Percentiles rank a stretch among this genome's conserved stretches.
Evolutionary conservation across 495 filamentous ascomycete genomes (phyloP).

Genomic region (Talaromyces trachyspermus): DNA sequence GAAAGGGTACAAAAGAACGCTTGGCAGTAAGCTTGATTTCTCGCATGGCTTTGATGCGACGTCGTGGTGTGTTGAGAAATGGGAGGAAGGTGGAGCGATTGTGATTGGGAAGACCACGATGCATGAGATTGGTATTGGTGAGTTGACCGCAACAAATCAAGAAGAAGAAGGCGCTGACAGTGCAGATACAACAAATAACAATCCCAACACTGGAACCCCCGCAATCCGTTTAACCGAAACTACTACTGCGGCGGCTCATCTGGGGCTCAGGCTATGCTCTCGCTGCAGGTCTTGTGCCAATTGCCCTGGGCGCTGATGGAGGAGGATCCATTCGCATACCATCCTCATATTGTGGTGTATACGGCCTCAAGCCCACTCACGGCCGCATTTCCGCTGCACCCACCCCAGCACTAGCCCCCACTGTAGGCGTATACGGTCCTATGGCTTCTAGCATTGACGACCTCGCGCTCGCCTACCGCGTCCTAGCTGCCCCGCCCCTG

Average conservation of each 20-base stretch:
- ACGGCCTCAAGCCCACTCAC: slow-evolving; percentile 80
- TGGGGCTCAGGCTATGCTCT: slow-evolving; percentile 78
- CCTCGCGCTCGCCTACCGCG: slow-evolving; percentile 72
- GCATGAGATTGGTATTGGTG: slow-evolving; percentile 80
- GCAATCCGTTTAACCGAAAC: slow-evolving; percentile 69
- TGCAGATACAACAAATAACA: slow-evolving; percentile 74
- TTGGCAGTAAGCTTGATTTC: slow-evolving; percentile 55
- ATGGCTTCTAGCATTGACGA: slow-evolving; percentile 72
- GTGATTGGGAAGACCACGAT: slow-evolving; percentile 82
- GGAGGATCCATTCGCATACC: slow-evolving; percentile 84
- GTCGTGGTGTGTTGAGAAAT: slow-evolving; percentile 68
- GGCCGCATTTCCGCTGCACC: slow-evolving; percentile 62
- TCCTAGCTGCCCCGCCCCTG: slow-evolving; percentile 67
- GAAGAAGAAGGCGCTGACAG: too few species aligned
- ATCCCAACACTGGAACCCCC: slow-evolving; percentile 69
- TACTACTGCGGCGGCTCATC: slow-evolving; percentile 92
- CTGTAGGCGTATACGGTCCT: slow-evolving; percentile 65
- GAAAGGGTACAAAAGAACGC: slow-evolving; percentile 60
- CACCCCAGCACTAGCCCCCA: slow-evolving; percentile 51
- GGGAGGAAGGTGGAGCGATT: slow-evolving; percentile 72
- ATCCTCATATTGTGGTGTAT: slow-evolving; percentile 74
- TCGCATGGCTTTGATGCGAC: slow-evolving; percentile 42
- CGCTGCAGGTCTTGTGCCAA: slow-evolving; percentile 66
- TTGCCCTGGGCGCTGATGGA: slow-evolving; percentile 78
- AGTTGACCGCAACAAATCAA: too few species aligned